Percentiles rank a stretch among this genome's conserved stretches.
These are phyloP conservation scores for Sclerotinia sclerotiorum DNA, from an alignment of 2,329 filamentous ascomycete genomes.

Conservation along the genomic window DNA sequence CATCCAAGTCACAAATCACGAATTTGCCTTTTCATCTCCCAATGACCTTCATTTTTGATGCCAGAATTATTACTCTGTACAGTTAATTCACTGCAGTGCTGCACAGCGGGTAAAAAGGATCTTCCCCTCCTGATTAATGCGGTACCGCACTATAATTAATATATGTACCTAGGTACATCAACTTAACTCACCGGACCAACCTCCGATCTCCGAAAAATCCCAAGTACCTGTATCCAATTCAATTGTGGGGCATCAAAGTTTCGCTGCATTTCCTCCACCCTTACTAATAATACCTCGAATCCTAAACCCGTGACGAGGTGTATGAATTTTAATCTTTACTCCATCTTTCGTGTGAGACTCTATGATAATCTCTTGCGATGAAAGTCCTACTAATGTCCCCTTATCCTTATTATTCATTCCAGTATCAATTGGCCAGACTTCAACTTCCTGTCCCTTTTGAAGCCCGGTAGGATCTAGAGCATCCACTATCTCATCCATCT, in stretches of 20 bases:
- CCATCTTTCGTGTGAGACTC: constrained; percentile 48
- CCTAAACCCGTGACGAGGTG: constrained; percentile 60
- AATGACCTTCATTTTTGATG: no score
- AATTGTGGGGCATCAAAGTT: constrained; percentile 21
- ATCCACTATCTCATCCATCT: constrained; percentile 48
- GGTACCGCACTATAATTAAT: no score
- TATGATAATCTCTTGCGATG: constrained; percentile 57
- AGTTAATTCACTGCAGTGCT: no score
- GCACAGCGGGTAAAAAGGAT: background rate
- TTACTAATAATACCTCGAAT: constrained; percentile 36
- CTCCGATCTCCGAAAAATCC: background rate
- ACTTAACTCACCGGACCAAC: background rate
- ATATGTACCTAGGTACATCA: background rate
- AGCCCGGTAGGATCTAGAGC: constrained; percentile 53
- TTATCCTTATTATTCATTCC: constrained; percentile 58
- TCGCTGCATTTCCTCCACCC: constrained; percentile 12
- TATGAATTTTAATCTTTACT: constrained; percentile 55
- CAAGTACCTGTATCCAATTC: background rate
- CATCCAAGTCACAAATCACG: background rate
- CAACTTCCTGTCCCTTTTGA: constrained; percentile 53
- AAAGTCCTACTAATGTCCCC: constrained; percentile 55
- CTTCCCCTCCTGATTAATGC: no score
- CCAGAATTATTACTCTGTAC: background rate
- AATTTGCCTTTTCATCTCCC: no score
- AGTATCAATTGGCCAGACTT: constrained; percentile 61